phyloP scores from a whole-genome alignment of 306 rosid genomes.

The Arachis stenosperma region DNA sequence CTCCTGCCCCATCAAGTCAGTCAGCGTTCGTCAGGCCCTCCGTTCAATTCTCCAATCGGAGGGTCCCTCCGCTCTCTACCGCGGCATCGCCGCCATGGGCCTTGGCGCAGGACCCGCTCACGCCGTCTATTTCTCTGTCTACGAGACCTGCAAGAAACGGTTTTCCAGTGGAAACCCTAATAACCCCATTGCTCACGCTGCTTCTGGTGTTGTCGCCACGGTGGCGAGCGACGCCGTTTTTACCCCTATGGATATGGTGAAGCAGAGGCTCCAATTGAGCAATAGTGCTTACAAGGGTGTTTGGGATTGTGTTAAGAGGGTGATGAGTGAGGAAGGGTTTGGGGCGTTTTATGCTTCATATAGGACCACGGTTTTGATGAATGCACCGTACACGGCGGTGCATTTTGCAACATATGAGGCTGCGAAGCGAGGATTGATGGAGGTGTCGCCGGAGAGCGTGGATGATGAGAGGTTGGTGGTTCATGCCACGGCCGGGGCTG shows the following conservation, averaged over 20 bases:
- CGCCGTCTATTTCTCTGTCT: slow-evolving; percentile 78
- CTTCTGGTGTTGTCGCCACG: slow-evolving; percentile 76
- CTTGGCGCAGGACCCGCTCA: slow-evolving; percentile 97
- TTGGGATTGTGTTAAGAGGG: slow-evolving; percentile 71
- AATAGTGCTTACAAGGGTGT: slow-evolving; percentile 75
- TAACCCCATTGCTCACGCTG: slow-evolving; percentile 62
- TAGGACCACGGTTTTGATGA: slow-evolving; percentile 82
- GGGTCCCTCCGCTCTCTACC: slow-evolving; percentile 73
- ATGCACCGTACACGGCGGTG: slow-evolving; percentile 80
- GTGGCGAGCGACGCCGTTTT: slow-evolving; percentile 78
- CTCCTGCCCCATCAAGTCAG: slow-evolving; percentile 79
- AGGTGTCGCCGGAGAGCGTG: slow-evolving; percentile 60
- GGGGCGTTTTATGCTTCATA: slow-evolving; percentile 78
- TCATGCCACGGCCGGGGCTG: slow-evolving; percentile 86
- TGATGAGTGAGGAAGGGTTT: slow-evolving; percentile 71
- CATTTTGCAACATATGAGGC: slow-evolving; percentile 76
- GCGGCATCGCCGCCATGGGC: slow-evolving; percentile 89
- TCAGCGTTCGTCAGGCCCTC: slow-evolving; percentile 69
- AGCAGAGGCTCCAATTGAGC: slow-evolving; percentile 82
- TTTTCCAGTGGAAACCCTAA: slow-evolving; percentile 61
- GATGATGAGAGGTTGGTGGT: slow-evolving; percentile 63
- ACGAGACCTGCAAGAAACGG: slow-evolving; percentile 64
- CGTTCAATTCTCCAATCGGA: slow-evolving; percentile 62
- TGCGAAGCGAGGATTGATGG: slow-evolving; percentile 54
- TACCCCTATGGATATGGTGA: slow-evolving; percentile 94